Evolutionary conservation across 495 filamentous ascomycete genomes (phyloP), one percentile per base, ranked within the genome.

Genomic region (Eremomyces bilateralis): DNA sequence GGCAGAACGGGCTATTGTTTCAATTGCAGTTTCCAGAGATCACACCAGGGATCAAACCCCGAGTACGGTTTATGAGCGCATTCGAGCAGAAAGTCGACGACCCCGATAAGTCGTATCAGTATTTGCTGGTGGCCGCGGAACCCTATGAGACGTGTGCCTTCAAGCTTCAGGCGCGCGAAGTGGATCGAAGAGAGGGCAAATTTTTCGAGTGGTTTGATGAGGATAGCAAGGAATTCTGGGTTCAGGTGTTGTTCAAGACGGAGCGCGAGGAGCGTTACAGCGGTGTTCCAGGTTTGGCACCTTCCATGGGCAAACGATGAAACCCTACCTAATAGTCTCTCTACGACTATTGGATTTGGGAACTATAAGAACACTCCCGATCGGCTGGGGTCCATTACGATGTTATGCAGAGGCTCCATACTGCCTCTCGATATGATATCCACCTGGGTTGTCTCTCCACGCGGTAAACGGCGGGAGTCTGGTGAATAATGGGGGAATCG

Each of bases 241-340:
- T 94, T n/a, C 88, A 95, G 63, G 66, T 99, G 34, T 80, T 94
- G 66, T 99, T 95, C 61, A 84, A 94, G 69, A 95, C 90, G 25
- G 88, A 99, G 64, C 67, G 88, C 34, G 88, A 95, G 62, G 88
- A 95, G 65, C 61, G 88, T 42, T 95, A 90, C 51, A 79, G 73
- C 48, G 82, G 80, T 49, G 90, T 93, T 34, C 88, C 88, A 8
- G 88, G 88, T 17, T 58, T 95, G 53, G 83, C 76, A 11, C 71
- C 77, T 35, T 46, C 33, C n/a, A n/a, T n/a, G n/a, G n/a, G n/a
- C n/a, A n/a, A n/a, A n/a, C n/a, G n/a, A n/a, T n/a, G n/a, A n/a
- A n/a, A n/a, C n/a, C n/a, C n/a, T n/a, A n/a, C n/a, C n/a, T n/a
- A n/a, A n/a, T n/a, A n/a, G n/a, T n/a, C n/a, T n/a, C n/a, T n/a